phyloP scores from a whole-genome alignment of 768 basidiomycete species.

The Trametes cingulata region DNA sequence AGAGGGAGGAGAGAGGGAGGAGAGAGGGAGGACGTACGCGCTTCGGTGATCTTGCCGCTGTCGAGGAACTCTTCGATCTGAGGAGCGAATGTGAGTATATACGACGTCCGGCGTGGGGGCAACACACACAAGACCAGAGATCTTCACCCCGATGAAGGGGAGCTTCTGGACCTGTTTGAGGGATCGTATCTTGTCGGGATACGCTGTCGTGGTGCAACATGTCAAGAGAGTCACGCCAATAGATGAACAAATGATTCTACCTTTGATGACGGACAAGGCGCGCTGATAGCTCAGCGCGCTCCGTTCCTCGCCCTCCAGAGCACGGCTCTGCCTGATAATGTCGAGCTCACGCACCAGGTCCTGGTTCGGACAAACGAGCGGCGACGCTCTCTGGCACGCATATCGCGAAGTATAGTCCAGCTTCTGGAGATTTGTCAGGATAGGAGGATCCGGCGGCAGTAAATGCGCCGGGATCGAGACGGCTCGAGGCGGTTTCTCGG shows the following conservation, averaged over 20 bases:
- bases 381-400: constrained; percentile 64
- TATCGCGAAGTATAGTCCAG: constrained; percentile 43
- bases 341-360: constrained; percentile 56
- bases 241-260: constrained; percentile 3
- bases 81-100: neutral
- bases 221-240: neutral
- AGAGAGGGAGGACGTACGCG: constrained; percentile 40
- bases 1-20: neutral
- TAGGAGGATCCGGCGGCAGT: constrained; percentile 24
- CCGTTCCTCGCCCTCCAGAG: constrained; percentile 65
- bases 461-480: constrained; percentile 25
- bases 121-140: constrained; percentile 24
- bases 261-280: constrained; percentile 59
- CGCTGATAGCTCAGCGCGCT: constrained; percentile 74
- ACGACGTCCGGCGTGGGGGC: too few relatives aligned
- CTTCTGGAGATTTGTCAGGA: constrained; percentile 19
- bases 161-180: constrained; percentile 33
- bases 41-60: constrained; percentile 58
- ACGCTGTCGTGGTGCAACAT: constrained; percentile 26
- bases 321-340: constrained; percentile 56
- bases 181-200: constrained; percentile 34
- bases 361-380: constrained; percentile 72
- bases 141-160: constrained; percentile 42
- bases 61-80: constrained; percentile 67
- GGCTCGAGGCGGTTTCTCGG: neutral